phyloP scores from a whole-genome alignment of 2,329 filamentous ascomycete genomes.

The Apiospora marii region DNA sequence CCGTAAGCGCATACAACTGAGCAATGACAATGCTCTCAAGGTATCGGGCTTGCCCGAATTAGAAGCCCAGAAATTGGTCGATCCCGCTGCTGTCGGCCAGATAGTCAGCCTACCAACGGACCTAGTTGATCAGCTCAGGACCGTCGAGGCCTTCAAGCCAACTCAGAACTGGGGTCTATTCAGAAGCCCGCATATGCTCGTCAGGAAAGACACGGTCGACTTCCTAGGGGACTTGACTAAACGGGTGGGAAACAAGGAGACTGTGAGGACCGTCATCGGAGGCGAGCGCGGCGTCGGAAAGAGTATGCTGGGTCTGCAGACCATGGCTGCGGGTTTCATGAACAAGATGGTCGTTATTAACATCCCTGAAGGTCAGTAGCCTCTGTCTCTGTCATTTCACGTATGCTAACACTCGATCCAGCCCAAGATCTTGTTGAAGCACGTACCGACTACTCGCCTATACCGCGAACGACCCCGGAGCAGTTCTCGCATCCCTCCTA shows the following conservation, averaged over 20 bases:
- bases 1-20: constrained; percentile 88
- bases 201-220: constrained; percentile 80
- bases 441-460: constrained; percentile 79
- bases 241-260: constrained; percentile 61
- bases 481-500: constrained; percentile 84
- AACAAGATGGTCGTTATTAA: constrained; percentile 90
- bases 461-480: constrained; percentile 60
- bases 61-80: constrained; percentile 60
- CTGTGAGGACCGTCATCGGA: constrained; percentile 71
- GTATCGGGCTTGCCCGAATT: constrained; percentile 74
- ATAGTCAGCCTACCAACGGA: constrained; percentile 74
- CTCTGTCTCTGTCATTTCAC: not conserved
- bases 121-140: constrained; percentile 80
- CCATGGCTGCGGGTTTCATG: constrained; percentile 80
- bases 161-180: constrained; percentile 91
- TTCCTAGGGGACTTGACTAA: constrained; percentile 70
- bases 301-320: constrained; percentile 85
- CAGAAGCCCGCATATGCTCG: constrained; percentile 77
- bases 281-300: constrained; percentile 83
- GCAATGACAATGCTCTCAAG: constrained; percentile 90
- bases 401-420: constrained; percentile 7
- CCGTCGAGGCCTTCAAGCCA: constrained; percentile 89
- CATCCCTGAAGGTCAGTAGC: constrained; percentile 79
- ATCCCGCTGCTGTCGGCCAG: constrained; percentile 65
- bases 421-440: constrained; percentile 84